Evolutionary conservation across 495 filamentous ascomycete species (phyloP), one percentile per base, ranked within the genome.

Genomic region (Friedmanniomyces simplex): DNA sequence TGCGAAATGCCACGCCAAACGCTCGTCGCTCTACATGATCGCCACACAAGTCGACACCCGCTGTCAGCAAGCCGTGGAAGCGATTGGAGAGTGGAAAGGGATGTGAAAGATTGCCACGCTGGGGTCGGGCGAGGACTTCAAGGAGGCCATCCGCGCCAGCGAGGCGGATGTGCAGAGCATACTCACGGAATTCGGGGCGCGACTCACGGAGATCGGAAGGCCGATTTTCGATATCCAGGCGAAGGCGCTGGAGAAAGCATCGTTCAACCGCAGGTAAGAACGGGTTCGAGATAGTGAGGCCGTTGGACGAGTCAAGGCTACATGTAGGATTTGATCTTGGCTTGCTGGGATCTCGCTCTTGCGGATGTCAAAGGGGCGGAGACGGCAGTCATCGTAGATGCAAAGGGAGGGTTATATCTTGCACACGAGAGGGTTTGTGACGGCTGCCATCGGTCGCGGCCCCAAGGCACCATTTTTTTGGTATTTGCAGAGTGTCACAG

Each of bases 21-120:
- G 74, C 3, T 76, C 74, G 14, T 81, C 78, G 0, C 83, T 81
- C 62, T 83, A 83, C 60, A 58, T 83, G 61, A 58, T 84, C 34
- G 79, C 79, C 0, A 75, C 64, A 20, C 62, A 76, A 21, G 67
- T 84, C 16, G 64, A 69, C 42, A 65, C 16, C 32, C 10, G 22
- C 10, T 45, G 55, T 51, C 18, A 60, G 13, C 66, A 67, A 6
- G 79, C 76, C 0, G 20, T 58, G 5, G 39, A 51, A 0, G 73
- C 74, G 1, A 60, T 83, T 7, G 43, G 58, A 11, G 49, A 36
- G 18, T 78, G 76, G 73, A 78, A 75, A 55, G 51, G 42, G 20
- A 25, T 48, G 7, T 83, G 79, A 79, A 67, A 63, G 28, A 18
- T 58, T 21, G 71, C 73, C 18, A 49, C 39, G 39, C 14, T 43